These are phyloP conservation scores for Dovyalis caffra DNA, from an alignment of 345 rosid genomes.

Conservation along the genomic window DNA sequence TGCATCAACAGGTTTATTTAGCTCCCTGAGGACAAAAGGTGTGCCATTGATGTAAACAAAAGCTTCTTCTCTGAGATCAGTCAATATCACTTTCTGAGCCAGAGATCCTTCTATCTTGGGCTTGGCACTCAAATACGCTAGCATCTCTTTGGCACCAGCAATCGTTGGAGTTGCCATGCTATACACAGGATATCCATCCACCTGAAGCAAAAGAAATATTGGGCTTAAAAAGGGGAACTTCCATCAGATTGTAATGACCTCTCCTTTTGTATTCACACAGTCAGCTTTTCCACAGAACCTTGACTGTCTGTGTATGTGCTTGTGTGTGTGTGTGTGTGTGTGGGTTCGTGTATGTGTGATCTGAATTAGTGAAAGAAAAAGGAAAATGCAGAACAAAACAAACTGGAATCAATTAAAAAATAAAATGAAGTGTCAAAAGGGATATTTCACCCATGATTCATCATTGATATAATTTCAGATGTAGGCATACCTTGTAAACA, in stretches of 20 bases:
- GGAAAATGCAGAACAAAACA: background rate
- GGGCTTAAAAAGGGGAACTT: slow-evolving; percentile 3
- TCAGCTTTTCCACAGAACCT: background rate
- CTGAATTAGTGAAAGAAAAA: background rate
- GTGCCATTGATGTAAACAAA: slow-evolving; percentile 90
- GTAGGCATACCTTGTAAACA: slow-evolving; percentile 67
- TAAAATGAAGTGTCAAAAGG: background rate
- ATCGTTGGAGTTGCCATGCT: slow-evolving; percentile 98
- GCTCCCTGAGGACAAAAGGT: slow-evolving; percentile 88
- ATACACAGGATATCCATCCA: slow-evolving; percentile 85
- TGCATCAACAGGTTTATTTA: slow-evolving; percentile 85
- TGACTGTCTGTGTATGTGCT: background rate
- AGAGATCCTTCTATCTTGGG: slow-evolving; percentile 47
- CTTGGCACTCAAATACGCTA: slow-evolving; percentile 72
- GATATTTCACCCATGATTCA: background rate
- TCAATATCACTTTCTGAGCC: slow-evolving; percentile 57
- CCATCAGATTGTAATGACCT: background rate
- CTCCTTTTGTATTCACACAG: background rate
- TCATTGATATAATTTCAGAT: background rate
- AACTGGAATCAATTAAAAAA: background rate
- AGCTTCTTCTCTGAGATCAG: slow-evolving; percentile 92
- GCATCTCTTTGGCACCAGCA: slow-evolving; percentile 82
- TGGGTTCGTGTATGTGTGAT: background rate
- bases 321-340: background rate
- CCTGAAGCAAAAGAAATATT: slow-evolving; percentile 46